phyloP scores from a whole-genome alignment of 2,329 filamentous ascomycete genomes.

The Raffaelea arxii region DNA sequence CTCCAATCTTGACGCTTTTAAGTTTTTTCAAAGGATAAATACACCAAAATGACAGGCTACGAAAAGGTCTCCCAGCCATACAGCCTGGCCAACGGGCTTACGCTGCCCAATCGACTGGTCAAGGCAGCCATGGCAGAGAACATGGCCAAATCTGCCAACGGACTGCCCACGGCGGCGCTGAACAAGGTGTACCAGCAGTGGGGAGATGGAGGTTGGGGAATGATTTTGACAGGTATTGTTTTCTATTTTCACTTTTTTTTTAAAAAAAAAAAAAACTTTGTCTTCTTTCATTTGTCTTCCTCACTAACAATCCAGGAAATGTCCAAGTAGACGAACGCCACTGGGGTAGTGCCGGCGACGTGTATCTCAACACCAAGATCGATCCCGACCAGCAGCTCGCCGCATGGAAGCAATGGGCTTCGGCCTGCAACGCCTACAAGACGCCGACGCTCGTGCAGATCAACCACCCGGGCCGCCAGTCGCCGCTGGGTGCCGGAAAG shows the following conservation, averaged over 20 bases:
- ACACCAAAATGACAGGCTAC: too few relatives aligned
- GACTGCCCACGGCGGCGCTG: slow-evolving; percentile 31
- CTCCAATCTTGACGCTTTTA: too few relatives aligned
- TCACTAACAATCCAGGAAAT: slow-evolving; percentile 23
- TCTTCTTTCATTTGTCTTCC: too few relatives aligned
- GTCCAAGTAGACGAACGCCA: slow-evolving; percentile 31
- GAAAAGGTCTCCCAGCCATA: slow-evolving; percentile 33
- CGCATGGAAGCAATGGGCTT: slow-evolving; percentile 29
- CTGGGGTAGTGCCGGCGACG: slow-evolving; percentile 25
- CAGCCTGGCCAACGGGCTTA: slow-evolving; percentile 44
- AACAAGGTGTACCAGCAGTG: slow-evolving; percentile 22
- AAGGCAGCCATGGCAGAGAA: slow-evolving; percentile 41
- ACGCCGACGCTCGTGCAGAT: slow-evolving; percentile 51
- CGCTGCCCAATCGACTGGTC: slow-evolving; percentile 43
- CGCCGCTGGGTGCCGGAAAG: slow-evolving; percentile 13
- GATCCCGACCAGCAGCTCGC: slow-evolving; percentile 19
- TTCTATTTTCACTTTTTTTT: not conserved
- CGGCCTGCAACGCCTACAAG: slow-evolving; percentile 43
- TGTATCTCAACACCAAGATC: slow-evolving; percentile 21
- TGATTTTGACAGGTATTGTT: slow-evolving; percentile 36
- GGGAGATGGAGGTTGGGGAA: slow-evolving; percentile 43
- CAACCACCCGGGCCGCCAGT: slow-evolving; percentile 52
- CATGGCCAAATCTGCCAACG: slow-evolving; percentile 28
- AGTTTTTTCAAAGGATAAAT: too few relatives aligned
- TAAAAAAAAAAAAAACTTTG: too few relatives aligned